phyloP scores from a whole-genome alignment of 805 yeast species.

The Saccharomycopsis microspora region DNA sequence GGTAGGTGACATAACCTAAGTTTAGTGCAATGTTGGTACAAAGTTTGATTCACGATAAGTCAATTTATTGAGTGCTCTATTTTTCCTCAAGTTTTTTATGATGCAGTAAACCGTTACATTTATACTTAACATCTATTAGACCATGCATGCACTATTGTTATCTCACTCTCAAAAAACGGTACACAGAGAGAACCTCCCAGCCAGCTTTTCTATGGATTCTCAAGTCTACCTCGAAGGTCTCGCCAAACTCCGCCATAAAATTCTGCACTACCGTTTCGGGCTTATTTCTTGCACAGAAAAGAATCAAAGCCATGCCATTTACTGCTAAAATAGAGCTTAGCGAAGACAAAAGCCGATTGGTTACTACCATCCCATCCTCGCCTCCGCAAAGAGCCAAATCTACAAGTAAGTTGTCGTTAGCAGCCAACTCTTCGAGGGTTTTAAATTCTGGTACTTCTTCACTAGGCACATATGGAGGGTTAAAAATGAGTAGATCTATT shows the following conservation, averaged over 20 bases:
- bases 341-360: slow-evolving; percentile 43
- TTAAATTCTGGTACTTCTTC: slow-evolving; percentile 54
- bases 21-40: too few relatives aligned
- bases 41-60: too few relatives aligned
- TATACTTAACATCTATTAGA: too few relatives aligned
- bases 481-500: slow-evolving; percentile 72
- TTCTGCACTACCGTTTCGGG: slow-evolving; percentile 47
- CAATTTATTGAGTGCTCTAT: too few relatives aligned
- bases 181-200: slow-evolving; percentile 83
- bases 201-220: slow-evolving; percentile 76
- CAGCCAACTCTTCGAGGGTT: not conserved
- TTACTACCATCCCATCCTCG: slow-evolving; percentile 78
- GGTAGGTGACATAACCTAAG: too few relatives aligned
- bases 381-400: slow-evolving; percentile 92
- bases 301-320: slow-evolving; percentile 70
- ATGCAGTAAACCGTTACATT: too few relatives aligned
- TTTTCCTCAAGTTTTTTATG: too few relatives aligned
- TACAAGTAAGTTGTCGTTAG: slow-evolving; percentile 51
- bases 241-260: slow-evolving; percentile 40
- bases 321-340: slow-evolving; percentile 42
- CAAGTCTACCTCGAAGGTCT: slow-evolving; percentile 23
- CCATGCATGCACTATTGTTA: too few relatives aligned
- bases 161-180: slow-evolving; percentile 34
- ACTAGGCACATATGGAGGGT: slow-evolving; percentile 96
- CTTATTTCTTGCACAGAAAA: slow-evolving; percentile 85